phyloP scores from a whole-genome alignment of 2,329 filamentous ascomycete genomes.

The Sporothrix schenckii region DNA sequence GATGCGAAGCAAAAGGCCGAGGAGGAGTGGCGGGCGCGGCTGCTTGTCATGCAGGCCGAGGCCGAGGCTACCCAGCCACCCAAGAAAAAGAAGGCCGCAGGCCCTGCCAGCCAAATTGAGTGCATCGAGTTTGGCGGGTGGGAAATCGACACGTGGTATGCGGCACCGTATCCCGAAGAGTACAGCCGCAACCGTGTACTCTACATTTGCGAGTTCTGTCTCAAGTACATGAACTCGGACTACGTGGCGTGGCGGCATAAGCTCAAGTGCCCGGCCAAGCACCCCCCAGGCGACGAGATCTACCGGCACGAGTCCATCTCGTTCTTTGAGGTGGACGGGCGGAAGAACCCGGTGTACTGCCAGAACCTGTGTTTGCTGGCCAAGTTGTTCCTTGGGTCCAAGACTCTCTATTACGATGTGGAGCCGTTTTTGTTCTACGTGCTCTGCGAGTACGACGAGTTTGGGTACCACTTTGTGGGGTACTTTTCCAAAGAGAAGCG shows the following conservation, averaged over 20 bases:
- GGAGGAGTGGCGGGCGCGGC: conserved; percentile 79
- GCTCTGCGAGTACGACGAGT: conserved; percentile 89
- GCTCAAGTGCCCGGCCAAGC: conserved; percentile 92
- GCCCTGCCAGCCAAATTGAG: conserved; percentile 93
- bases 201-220: conserved; percentile 99
- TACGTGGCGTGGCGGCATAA: conserved; percentile 98
- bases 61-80: conserved; percentile 62
- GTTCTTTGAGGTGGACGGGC: conserved; percentile 96
- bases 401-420: conserved; percentile 97
- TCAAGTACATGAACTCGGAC: conserved; percentile 99
- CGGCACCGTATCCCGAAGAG: conserved; percentile 95
- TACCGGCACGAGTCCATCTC: conserved; percentile 89
- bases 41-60: conserved; percentile 64
- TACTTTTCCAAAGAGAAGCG: conserved; percentile 99
- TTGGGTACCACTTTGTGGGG: conserved; percentile 95
- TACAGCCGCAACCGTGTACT: conserved; percentile 94
- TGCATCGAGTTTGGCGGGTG: conserved; percentile 97
- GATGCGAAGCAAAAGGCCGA: conserved; percentile 88
- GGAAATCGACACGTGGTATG: conserved; percentile 99
- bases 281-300: conserved; percentile 96
- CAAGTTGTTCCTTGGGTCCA: conserved; percentile 97
- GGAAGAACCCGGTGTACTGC: conserved; percentile 97
- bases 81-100: conserved; percentile 74
- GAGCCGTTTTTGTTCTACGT: conserved; percentile 98
- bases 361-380: conserved; percentile 95